phyloP scores from a whole-genome alignment of 495 filamentous ascomycete species.

The Articulospora tetracladia region DNA sequence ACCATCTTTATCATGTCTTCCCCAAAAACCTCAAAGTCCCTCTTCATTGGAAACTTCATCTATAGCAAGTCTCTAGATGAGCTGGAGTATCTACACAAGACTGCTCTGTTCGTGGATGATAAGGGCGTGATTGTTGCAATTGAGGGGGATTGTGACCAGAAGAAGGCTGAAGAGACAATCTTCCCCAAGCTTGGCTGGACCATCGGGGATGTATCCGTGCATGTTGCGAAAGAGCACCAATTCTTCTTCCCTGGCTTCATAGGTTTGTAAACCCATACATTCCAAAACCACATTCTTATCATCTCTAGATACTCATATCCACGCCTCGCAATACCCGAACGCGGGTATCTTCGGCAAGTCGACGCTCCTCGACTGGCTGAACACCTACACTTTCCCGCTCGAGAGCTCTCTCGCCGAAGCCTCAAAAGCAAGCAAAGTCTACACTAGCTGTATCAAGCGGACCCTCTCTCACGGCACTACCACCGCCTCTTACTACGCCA shows the following conservation, averaged over 20 bases:
- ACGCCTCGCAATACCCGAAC: conserved; percentile 93
- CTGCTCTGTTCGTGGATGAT: conserved; percentile 63
- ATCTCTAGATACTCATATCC: conserved; percentile 79
- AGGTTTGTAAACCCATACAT: conserved; percentile 40
- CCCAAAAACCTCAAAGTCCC: conserved; percentile 3
- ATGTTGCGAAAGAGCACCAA: conserved; percentile 35
- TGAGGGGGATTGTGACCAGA: conserved; percentile 31
- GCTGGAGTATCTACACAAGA: conserved; percentile 52
- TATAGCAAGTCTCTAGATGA: conserved; percentile 51
- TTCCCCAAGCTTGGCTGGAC: conserved; percentile 24
- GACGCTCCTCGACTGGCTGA: conserved; percentile 86
- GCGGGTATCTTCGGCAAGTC: conserved; percentile 84
- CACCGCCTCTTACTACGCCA: conserved; percentile 87
- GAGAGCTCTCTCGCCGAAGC: conserved; percentile 64
- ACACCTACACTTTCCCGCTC: conserved; percentile 93
- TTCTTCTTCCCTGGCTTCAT: conserved; percentile 97
- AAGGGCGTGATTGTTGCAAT: conserved; percentile 62
- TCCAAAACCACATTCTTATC: conserved; percentile 12
- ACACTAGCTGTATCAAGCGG: conserved; percentile 67
- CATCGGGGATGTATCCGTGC: conserved; percentile 36
- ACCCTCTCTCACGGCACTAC: conserved; percentile 90
- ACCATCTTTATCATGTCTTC: neutral
- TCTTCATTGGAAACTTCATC: conserved; percentile 49
- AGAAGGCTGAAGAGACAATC: conserved; percentile 15
- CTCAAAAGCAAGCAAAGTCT: conserved; percentile 54